phyloP scores from a whole-genome alignment of 257 asterid genomes.

The Phtheirospermum japonicum region DNA sequence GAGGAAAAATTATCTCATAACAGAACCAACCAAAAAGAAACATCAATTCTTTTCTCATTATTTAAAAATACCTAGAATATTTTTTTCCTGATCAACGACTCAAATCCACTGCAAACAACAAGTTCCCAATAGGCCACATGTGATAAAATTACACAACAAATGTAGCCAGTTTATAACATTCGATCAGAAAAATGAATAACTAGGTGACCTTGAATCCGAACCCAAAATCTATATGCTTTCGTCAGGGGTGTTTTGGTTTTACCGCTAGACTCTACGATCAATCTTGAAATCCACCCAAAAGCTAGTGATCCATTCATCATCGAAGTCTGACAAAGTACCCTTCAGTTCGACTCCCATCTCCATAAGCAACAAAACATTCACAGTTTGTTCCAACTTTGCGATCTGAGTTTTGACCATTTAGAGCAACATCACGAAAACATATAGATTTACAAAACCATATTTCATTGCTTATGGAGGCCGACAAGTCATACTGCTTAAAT shows the following conservation, averaged over 20 bases:
- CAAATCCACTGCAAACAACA: background rate
- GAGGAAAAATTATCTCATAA: too few species aligned
- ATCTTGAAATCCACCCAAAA: slow-evolving; percentile 73
- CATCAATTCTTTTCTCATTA: too few species aligned
- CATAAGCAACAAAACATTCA: slow-evolving; percentile 76
- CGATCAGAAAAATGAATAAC: too few species aligned
- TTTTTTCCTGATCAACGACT: background rate
- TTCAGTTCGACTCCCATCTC: slow-evolving; percentile 86
- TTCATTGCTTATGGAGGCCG: slow-evolving; percentile 72
- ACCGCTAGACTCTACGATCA: slow-evolving; percentile 12
- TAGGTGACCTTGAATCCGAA: too few species aligned
- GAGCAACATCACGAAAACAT: slow-evolving; percentile 64
- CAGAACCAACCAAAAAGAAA: too few species aligned
- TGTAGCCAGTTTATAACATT: too few species aligned
- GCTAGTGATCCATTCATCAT: slow-evolving; percentile 74
- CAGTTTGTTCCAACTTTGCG: slow-evolving; percentile 76
- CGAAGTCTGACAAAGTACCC: slow-evolving; percentile 71
- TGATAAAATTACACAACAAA: too few species aligned
- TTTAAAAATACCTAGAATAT: too few species aligned
- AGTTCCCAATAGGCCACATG: too few species aligned
- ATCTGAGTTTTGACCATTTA: slow-evolving; percentile 46
- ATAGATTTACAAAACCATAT: slow-evolving; percentile 63
- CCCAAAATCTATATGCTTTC: too few species aligned
- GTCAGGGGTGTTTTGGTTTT: too few species aligned
- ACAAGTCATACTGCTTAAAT: slow-evolving; percentile 67